These are phyloP conservation scores for Podospora australis DNA, from an alignment of 495 filamentous ascomycete species.

Conservation along the genomic window DNA sequence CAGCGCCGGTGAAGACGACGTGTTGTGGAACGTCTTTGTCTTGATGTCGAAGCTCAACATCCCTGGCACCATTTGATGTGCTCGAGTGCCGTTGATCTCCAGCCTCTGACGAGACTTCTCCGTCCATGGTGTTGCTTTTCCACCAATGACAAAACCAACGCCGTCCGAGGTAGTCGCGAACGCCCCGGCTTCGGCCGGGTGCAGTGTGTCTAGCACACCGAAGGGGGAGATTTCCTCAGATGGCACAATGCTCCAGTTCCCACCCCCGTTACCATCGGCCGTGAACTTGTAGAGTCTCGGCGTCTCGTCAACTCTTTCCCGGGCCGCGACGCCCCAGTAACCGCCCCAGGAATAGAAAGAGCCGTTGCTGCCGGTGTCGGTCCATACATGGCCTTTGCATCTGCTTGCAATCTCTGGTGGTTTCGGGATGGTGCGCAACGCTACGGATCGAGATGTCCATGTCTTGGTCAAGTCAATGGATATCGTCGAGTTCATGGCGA, in stretches of 20 bases:
- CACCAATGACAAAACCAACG: not conserved
- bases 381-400: not conserved
- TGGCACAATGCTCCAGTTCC: too few relatives aligned
- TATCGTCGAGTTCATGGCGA: not conserved
- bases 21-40: too few relatives aligned
- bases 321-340: not conserved
- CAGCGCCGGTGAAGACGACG: too few relatives aligned
- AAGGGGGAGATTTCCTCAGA: not conserved
- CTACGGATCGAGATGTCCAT: not conserved
- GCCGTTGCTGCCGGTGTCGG: not conserved
- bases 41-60: too few relatives aligned
- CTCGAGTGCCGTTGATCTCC: too few relatives aligned
- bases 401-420: not conserved
- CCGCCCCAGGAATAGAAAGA: not conserved
- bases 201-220: not conserved
- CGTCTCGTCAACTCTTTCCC: not conserved
- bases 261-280: not conserved
- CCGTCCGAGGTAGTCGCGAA: not conserved
- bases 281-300: conserved; percentile 1
- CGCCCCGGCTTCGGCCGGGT: not conserved
- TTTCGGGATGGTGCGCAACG: not conserved
- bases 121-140: not conserved
- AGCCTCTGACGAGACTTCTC: not conserved
- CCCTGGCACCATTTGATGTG: not conserved
- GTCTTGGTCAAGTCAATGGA: not conserved